These are phyloP conservation scores for Saccharomyces hybrid DNA, from an alignment of 1,139 yeast genomes.

Conservation along the genomic window DNA sequence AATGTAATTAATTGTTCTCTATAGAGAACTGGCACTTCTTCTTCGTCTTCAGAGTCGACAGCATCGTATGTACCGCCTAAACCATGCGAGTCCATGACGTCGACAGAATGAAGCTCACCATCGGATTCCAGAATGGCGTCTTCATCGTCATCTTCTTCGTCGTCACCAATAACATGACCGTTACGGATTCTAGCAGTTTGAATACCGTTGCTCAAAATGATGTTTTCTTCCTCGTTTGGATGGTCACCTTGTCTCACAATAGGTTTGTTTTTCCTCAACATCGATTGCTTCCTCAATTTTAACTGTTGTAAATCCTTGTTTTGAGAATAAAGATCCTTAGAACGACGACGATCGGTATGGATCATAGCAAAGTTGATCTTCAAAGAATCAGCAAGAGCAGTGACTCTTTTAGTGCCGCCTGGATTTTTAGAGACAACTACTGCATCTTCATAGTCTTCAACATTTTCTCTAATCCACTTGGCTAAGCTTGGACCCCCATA, in stretches of 20 bases:
- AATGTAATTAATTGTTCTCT: conserved; percentile 86
- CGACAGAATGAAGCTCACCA: conserved; percentile 25
- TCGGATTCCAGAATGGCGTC: conserved; percentile 33
- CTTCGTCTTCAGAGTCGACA: conserved; percentile 69
- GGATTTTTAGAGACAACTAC: conserved; percentile 94
- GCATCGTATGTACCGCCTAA: conserved; percentile 83
- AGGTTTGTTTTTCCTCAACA: conserved; percentile 31
- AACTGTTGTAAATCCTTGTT: conserved; percentile 30
- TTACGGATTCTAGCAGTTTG: conserved; percentile 94
- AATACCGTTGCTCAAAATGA: conserved; percentile 67
- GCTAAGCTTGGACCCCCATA: conserved; percentile 97
- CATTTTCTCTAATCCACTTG: conserved; percentile 89
- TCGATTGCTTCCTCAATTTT: conserved; percentile 35
- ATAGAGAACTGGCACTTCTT: conserved; percentile 59
- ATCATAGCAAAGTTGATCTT: conserved; percentile 98
- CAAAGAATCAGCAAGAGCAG: conserved; percentile 90
- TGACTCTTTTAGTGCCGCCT: conserved; percentile 96
- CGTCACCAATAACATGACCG: conserved; percentile 96
- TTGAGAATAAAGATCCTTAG: conserved; percentile 55
- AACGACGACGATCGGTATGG: conserved; percentile 93
- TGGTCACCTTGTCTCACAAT: conserved; percentile 38
- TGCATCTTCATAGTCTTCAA: conserved; percentile 71
- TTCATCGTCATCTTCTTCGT: conserved; percentile 65
- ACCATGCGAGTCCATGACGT: conserved; percentile 38
- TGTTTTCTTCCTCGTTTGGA: conserved; percentile 57